A percentile compares a stretch with the other conserved stretches of the same genome.
phyloP scores from a whole-genome alignment of 2,329 filamentous ascomycete genomes.

The Tolypocladium pustulatum region DNA sequence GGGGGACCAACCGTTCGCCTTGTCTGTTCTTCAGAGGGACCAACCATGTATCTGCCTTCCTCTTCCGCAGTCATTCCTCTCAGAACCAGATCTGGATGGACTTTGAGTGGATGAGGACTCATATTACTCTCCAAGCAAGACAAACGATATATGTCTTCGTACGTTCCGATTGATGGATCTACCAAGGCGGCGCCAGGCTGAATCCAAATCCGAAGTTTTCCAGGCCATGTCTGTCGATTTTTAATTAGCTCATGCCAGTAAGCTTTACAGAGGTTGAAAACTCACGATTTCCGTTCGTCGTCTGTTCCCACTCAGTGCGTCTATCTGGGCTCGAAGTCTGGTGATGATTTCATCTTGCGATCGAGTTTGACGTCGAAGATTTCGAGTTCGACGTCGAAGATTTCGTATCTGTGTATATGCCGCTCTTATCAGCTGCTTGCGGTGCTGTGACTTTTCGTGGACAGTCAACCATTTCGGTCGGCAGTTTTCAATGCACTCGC shows the following conservation, averaged over 20 bases:
- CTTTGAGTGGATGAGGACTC: neutral
- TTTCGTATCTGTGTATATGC: neutral
- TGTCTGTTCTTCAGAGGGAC: too few relatives aligned
- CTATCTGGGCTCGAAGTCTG: neutral
- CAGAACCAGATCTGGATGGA: neutral
- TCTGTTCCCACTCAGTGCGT: neutral
- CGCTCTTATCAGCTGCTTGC: neutral
- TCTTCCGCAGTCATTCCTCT: neutral
- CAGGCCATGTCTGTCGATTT: neutral
- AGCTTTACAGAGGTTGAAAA: neutral
- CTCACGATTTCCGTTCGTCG: neutral
- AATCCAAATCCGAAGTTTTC: neutral
- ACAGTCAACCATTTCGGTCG: neutral
- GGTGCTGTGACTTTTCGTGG: neutral
- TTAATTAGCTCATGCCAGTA: neutral
- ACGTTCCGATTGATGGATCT: neutral
- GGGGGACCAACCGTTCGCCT: neutral
- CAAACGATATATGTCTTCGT: neutral
- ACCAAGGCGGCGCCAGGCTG: neutral
- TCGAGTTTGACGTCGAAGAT: too few relatives aligned
- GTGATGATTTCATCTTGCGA: too few relatives aligned
- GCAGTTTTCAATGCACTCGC: neutral
- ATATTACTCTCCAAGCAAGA: neutral
- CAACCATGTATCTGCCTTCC: too few relatives aligned
- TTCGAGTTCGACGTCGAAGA: neutral